Evolutionary conservation across 768 basidiomycete species (phyloP), one percentile per base, ranked within the genome.

Genomic region (Boletellus sp.): DNA sequence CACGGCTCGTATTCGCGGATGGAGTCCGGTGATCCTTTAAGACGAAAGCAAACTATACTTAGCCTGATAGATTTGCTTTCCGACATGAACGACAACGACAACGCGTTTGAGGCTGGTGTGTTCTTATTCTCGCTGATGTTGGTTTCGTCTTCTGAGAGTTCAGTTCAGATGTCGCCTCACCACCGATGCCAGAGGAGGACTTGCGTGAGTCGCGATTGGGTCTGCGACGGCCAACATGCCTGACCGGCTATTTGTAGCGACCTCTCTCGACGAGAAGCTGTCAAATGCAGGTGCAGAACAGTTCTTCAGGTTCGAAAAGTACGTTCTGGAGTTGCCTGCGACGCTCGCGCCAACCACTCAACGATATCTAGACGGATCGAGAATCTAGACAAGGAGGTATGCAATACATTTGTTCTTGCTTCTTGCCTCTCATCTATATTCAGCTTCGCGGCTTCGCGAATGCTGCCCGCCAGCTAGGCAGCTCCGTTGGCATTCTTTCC

Each of bases 401-500:
- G 67, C 36, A n/a, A 9, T 41, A 24, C 23, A 4, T 35, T 33
- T 33, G 1, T 24, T 16, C 32, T 32, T 20, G n/a, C 45, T 2
- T 56, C 45, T 47, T 48, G 20, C 44, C 22, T 23, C 56, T 60
- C 49, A 61, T 46, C 22, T 40, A 20, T 50, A 2, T 15, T 40
- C 45, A 78, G 74, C 73, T 80, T 10, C 72, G 78, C 8, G 76
- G 76, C 59, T 80, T 79, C 53, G 73, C 75, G 23, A 79, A 79
- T 20, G 78, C 79, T 8, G 77, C 78, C 17, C 76, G 79, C 16
- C 79, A 79, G 47, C 63, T 80, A 1, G 78, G 80, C 4, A 78
- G 77, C 47, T 80, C 78, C 0, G 77, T 81, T 32, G 79, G 79
- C 7, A 77, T 80, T 34, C 66, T 80, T 12, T 80, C 78, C 9